phyloP scores from a whole-genome alignment of 257 asterid species.

The Coffea eugenioides region DNA sequence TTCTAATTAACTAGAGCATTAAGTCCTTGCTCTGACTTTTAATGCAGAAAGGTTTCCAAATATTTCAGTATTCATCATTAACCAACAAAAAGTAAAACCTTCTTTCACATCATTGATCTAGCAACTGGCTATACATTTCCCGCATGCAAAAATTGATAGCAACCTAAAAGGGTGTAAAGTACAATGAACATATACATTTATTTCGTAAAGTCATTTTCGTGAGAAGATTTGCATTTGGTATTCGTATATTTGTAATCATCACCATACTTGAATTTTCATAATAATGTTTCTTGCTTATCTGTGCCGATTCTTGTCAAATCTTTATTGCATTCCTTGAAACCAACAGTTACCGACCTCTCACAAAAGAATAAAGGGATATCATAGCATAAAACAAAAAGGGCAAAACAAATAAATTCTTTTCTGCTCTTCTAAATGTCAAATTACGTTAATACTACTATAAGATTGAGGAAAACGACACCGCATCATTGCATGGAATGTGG shows the following conservation, averaged over 20 bases:
- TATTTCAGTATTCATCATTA: too few relatives aligned
- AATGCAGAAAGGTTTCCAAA: neutral
- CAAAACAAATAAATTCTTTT: too few relatives aligned
- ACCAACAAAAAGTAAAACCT: neutral
- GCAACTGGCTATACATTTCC: neutral
- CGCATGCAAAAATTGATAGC: neutral
- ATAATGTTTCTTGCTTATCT: neutral
- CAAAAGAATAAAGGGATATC: too few relatives aligned
- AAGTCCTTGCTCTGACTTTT: neutral
- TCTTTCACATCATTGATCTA: neutral
- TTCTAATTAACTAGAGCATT: too few relatives aligned
- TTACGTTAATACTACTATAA: too few relatives aligned
- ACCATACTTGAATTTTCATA: neutral
- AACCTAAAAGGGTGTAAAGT: neutral
- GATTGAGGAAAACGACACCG: neutral
- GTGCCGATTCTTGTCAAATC: neutral
- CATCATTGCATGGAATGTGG: too few relatives aligned
- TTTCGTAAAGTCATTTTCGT: neutral
- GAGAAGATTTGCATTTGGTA: neutral
- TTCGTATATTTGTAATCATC: neutral
- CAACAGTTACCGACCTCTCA: too few relatives aligned
- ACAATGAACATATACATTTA: neutral
- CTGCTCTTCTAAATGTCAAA: too few relatives aligned
- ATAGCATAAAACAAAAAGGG: neutral
- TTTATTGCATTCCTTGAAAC: too few relatives aligned